Conservation (phyloP, 495 filamentous ascomycete species). For the Tirmania nivea region DNA sequence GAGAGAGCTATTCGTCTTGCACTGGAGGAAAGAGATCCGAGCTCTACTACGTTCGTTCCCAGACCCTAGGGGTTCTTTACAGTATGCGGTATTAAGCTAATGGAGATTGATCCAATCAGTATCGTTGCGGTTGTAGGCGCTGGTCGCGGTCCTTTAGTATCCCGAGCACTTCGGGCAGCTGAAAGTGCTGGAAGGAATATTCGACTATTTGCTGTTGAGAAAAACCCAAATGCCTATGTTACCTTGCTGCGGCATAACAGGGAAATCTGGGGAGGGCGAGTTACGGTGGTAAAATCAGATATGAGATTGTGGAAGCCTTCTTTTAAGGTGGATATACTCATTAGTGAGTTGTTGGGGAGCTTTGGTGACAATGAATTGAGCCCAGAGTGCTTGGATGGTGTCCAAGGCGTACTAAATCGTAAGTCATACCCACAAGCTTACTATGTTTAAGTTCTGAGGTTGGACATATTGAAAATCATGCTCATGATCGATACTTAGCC, state of each 20-base stretch:
- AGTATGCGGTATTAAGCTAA: too few relatives aligned
- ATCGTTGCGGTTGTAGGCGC: conserved; percentile 84
- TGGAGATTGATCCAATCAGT: background rate
- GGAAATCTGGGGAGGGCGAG: conserved; percentile 47
- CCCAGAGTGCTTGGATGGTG: conserved; percentile 74
- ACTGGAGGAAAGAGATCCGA: conserved; percentile 49
- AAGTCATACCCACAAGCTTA: background rate
- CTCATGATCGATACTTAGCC: background rate
- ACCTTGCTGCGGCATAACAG: conserved; percentile 72
- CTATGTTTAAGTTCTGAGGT: background rate
- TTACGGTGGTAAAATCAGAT: conserved; percentile 78
- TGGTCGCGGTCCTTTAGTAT: conserved; percentile 76
- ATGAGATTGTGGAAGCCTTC: conserved; percentile 91
- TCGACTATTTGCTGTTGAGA: conserved; percentile 80
- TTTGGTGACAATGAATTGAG: conserved; percentile 84
- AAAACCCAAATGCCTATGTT: conserved; percentile 94
- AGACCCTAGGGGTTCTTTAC: too few relatives aligned
- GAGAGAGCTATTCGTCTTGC: conserved; percentile 64
- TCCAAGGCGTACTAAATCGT: conserved; percentile 57
- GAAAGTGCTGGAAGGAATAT: conserved; percentile 51
- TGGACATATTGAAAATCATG: background rate
- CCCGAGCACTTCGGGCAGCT: conserved; percentile 61
- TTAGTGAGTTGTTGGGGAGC: conserved; percentile 83
- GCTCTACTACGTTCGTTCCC: conserved; percentile 4
- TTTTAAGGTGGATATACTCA: conserved; percentile 66